Conservation (phyloP, 2,329 filamentous ascomycete genomes). For the Ophiostoma fasciatum region DNA sequence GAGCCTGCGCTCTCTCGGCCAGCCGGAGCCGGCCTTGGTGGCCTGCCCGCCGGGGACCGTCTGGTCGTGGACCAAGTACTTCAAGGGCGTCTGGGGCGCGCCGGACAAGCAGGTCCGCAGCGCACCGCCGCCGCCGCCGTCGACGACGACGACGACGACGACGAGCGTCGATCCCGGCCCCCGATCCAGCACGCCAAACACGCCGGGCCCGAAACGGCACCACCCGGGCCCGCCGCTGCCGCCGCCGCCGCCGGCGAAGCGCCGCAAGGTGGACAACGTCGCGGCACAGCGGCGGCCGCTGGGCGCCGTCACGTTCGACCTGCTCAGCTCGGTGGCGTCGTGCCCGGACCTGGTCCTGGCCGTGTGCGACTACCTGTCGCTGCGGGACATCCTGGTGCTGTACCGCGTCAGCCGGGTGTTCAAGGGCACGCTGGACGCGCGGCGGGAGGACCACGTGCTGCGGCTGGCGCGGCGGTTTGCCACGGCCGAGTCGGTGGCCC, state of each 20-base stretch:
- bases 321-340: slow-evolving; percentile 28
- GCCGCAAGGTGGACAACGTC: too few relatives aligned
- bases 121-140: too few relatives aligned
- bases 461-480: slow-evolving; percentile 33
- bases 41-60: slow-evolving; percentile 1
- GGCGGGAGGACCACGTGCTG: slow-evolving; percentile 43
- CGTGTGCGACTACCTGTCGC: slow-evolving; percentile 37
- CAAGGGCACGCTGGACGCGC: slow-evolving; percentile 42
- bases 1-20: slow-evolving; percentile 3
- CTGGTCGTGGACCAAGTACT: slow-evolving; percentile 13
- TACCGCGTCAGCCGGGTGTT: slow-evolving; percentile 51
- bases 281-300: too few relatives aligned
- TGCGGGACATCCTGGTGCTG: slow-evolving; percentile 44
- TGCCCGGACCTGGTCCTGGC: slow-evolving; percentile 38
- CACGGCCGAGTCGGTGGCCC: slow-evolving; percentile 36
- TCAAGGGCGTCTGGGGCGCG: not conserved
- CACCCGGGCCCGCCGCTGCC: too few relatives aligned
- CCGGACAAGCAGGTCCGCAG: not conserved
- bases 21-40: not conserved
- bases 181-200: not conserved
- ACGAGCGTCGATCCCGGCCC: too few relatives aligned
- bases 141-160: not conserved
- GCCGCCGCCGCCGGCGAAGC: not conserved
- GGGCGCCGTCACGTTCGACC: slow-evolving; percentile 18
- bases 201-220: not conserved